These are phyloP conservation scores for Podosphaera xanthii DNA, from an alignment of 2,329 filamentous ascomycete species.

Conservation along the genomic window DNA sequence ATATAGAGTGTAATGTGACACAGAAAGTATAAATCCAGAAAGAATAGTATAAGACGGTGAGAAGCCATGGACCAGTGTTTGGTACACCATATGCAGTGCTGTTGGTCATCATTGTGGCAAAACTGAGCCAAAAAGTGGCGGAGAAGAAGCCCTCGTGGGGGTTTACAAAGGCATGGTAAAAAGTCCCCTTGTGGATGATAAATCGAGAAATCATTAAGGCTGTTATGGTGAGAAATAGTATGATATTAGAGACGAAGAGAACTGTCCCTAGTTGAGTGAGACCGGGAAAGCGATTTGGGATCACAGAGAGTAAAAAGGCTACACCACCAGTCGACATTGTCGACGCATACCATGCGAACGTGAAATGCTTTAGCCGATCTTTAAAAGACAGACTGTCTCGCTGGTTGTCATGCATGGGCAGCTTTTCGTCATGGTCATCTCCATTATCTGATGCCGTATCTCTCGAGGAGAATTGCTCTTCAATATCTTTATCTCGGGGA, in stretches of 20 bases:
- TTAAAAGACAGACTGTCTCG: slow-evolving; percentile 6
- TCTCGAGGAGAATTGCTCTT: background rate
- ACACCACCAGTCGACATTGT: slow-evolving; percentile 57
- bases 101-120: slow-evolving; percentile 44
- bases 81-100: slow-evolving; percentile 43
- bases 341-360: slow-evolving; percentile 38
- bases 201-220: slow-evolving; percentile 35
- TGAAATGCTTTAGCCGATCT: slow-evolving; percentile 12
- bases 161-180: slow-evolving; percentile 34
- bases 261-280: slow-evolving; percentile 39
- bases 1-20: slow-evolving; percentile 35
- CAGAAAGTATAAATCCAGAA: slow-evolving; percentile 48
- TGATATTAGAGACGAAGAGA: slow-evolving; percentile 44
- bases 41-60: slow-evolving; percentile 33
- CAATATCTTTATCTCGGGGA: background rate
- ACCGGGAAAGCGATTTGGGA: slow-evolving; percentile 41
- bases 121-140: slow-evolving; percentile 45
- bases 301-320: slow-evolving; percentile 36
- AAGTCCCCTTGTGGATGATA: slow-evolving; percentile 28
- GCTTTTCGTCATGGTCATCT: background rate
- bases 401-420: slow-evolving; percentile 1
- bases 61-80: slow-evolving; percentile 27
- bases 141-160: slow-evolving; percentile 49
- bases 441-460: background rate
- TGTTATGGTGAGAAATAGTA: slow-evolving; percentile 30